Base-by-base conservation (phyloP, 257 asterid genomes). In the Misopates orontium region DNA sequence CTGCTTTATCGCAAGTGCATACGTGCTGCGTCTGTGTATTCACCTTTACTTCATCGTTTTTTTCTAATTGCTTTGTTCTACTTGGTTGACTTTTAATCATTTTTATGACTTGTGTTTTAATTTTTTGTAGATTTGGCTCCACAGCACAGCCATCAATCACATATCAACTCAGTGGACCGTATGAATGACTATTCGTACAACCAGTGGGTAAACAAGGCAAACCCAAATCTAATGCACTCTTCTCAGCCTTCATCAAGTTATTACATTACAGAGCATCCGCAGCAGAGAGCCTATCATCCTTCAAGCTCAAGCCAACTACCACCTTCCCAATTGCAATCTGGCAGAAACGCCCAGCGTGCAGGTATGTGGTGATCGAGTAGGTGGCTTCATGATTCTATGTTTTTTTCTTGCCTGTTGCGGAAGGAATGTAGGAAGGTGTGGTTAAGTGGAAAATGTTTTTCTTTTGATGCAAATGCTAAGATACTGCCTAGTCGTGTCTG, bases 291-390 rank as follows among this genome's bases (percentile, higher is more conserved):
- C 59, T 57, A 24, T 36, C 59, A 36, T 18, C 51, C 47, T 15
- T 48, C 66, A 68, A 68, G 66, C 59, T 57, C 66, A 8, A 20
- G 53, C 24, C 59, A 58, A 16, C 22, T 68, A 49, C 66, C 58
- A 48, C 73, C 59, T 48, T 48, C 60, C 52, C 39, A 16, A 15
- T 20, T 59, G 36, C 66, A 56, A 59, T 48, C 59, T 45, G 66
- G 42, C 60, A 57, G 17, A 58, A 57, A 20, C 48, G 8, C 48
- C 24, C 60, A 9, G 5, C 31, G 32, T 58, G 59, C 73, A 68
- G 73, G 73, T 68, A 18, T 47, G 36, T 32, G 41, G 52, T 24
- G 64, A 40, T 60, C 40, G 65, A 18, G 18, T 60, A 23, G 54
- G 23, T 1, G 50, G 20, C 0, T 45, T 45, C 51, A 14, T 12